These are phyloP conservation scores for Graphilbum ipis-grandicollis DNA, from an alignment of 2,329 filamentous ascomycete genomes.

Conservation along the genomic window DNA sequence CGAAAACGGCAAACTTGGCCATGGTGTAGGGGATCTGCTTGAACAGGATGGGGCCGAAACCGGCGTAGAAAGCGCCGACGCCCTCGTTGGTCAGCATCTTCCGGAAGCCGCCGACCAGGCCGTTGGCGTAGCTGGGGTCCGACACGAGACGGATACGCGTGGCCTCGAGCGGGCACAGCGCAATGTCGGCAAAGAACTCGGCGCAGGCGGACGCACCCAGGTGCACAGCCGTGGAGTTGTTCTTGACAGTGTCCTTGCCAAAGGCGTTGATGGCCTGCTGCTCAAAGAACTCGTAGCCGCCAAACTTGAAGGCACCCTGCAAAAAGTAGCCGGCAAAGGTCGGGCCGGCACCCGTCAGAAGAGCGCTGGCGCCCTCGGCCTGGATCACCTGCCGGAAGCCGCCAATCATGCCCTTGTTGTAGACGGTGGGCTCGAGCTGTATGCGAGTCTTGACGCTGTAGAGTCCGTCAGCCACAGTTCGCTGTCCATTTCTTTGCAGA, in stretches of 20 bases:
- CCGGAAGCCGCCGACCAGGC: constrained; percentile 52
- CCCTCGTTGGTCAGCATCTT: constrained; percentile 63
- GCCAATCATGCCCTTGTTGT: constrained; percentile 66
- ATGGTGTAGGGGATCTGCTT: constrained; percentile 78
- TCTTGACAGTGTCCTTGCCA: constrained; percentile 50
- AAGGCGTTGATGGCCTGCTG: constrained; percentile 59
- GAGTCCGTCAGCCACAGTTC: neutral
- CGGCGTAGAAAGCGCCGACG: constrained; percentile 63
- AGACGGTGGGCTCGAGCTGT: constrained; percentile 65
- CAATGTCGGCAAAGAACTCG: constrained; percentile 50
- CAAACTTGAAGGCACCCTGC: constrained; percentile 76
- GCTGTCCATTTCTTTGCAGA: too few relatives aligned
- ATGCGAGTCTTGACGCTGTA: constrained; percentile 71
- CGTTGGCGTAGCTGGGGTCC: constrained; percentile 57
- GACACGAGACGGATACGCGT: constrained; percentile 75
- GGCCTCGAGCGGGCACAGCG: constrained; percentile 70
- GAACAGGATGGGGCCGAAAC: constrained; percentile 64
- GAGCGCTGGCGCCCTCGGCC: constrained; percentile 59
- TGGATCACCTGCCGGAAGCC: constrained; percentile 61
- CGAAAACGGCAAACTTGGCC: constrained; percentile 77
- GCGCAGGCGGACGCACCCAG: constrained; percentile 41
- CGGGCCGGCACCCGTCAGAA: constrained; percentile 62
- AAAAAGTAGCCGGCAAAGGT: constrained; percentile 72
- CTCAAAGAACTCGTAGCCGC: constrained; percentile 82
- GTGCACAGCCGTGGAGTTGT: constrained; percentile 60